phyloP scores from a whole-genome alignment of 2,329 filamentous ascomycete genomes.

The Tolypocladium pustulatum region DNA sequence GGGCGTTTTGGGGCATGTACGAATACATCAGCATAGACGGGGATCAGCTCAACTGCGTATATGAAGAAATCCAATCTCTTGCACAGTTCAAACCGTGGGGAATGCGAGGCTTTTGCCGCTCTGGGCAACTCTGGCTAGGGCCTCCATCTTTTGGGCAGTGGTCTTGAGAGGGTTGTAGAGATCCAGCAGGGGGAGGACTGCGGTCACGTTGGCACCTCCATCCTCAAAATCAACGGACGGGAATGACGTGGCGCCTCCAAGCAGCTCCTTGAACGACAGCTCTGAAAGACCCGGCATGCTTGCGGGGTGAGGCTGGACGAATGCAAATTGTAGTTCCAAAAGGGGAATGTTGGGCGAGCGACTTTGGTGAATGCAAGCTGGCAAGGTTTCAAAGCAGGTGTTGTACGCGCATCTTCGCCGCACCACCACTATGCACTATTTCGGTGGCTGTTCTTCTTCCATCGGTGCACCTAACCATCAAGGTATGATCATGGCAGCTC shows the following conservation, averaged over 20 bases:
- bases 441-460: too few species aligned
- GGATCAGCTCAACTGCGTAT: neutral
- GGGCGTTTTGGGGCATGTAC: neutral
- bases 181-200: neutral
- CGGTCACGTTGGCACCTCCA: neutral
- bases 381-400: neutral
- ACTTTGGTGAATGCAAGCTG: neutral
- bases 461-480: too few species aligned
- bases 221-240: neutral
- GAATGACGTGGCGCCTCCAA: neutral
- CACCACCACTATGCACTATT: too few species aligned
- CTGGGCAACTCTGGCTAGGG: neutral
- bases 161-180: neutral
- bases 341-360: neutral
- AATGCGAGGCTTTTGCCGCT: neutral
- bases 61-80: neutral
- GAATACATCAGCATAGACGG: neutral
- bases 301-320: neutral
- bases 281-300: neutral
- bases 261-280: neutral
- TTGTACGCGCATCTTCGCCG: neutral
- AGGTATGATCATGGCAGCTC: too few species aligned
- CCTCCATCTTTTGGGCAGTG: neutral
- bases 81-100: neutral
- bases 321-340: neutral